These are phyloP conservation scores for Zasmidium cellare DNA, from an alignment of 2,329 filamentous ascomycete genomes.

Conservation along the genomic window DNA sequence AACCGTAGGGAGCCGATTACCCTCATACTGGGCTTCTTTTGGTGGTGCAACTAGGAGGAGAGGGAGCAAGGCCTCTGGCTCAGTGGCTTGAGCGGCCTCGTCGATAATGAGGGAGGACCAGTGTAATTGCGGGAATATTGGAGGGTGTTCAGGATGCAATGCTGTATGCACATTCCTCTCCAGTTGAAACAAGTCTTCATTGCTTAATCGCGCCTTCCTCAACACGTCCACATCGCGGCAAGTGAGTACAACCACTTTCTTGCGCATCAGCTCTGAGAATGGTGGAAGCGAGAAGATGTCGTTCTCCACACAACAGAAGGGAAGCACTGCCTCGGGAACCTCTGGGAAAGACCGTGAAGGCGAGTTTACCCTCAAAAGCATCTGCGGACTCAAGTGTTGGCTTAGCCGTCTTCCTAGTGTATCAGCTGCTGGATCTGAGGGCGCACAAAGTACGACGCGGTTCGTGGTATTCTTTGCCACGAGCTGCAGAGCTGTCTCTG, in stretches of 20 bases:
- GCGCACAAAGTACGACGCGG: conserved; percentile 25
- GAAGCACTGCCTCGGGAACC: conserved; percentile 24
- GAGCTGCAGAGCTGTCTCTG: conserved; percentile 43
- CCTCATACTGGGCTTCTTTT: background rate
- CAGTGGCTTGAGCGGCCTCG: conserved; percentile 29
- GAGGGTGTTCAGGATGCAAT: conserved; percentile 16
- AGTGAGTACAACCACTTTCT: conserved; percentile 24
- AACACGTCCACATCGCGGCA: conserved; percentile 26
- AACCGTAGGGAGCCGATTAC: conserved; percentile 12
- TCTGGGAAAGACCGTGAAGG: conserved; percentile 27
- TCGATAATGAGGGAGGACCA: conserved; percentile 29
- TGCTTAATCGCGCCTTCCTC: conserved; percentile 23
- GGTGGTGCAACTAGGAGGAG: conserved; percentile 25
- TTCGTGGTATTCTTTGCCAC: conserved; percentile 1
- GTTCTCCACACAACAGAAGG: conserved; percentile 27
- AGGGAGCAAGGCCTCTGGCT: conserved; percentile 26
- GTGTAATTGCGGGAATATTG: conserved; percentile 16
- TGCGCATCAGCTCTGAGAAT: conserved; percentile 23
- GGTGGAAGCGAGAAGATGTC: conserved; percentile 26
- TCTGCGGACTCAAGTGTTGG: conserved; percentile 16
- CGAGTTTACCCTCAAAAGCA: conserved; percentile 26
- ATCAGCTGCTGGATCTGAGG: conserved; percentile 29
- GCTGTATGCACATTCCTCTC: conserved; percentile 16
- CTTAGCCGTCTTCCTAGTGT: conserved; percentile 25
- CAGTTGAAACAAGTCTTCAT: conserved; percentile 23